A percentile compares a stretch with the other conserved stretches of the same genome.
These are phyloP conservation scores for Exophiala sp. DNA, from an alignment of 2,329 filamentous ascomycete species.

Conservation along the genomic window DNA sequence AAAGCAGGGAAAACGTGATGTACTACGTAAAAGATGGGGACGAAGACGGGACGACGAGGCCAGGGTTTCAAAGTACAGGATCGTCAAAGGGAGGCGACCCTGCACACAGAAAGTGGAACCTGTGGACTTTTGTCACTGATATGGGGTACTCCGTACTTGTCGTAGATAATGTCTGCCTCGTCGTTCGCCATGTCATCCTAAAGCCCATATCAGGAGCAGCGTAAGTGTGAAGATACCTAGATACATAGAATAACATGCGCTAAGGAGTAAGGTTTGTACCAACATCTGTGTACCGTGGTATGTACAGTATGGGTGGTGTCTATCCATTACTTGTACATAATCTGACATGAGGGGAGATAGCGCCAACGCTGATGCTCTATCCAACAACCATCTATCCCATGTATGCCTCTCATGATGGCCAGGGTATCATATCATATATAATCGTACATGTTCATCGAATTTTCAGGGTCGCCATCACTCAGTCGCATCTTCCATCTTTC, in stretches of 20 bases:
- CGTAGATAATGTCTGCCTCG: too few species aligned
- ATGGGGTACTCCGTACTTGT: too few species aligned
- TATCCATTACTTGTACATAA: background rate
- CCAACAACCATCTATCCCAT: background rate
- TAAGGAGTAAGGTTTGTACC: background rate
- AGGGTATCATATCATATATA: background rate
- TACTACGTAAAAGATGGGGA: background rate
- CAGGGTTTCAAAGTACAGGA: background rate
- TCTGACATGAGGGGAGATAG: slow-evolving; percentile 9
- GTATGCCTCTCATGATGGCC: background rate
- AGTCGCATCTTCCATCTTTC: slow-evolving; percentile 65
- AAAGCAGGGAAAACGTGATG: background rate
- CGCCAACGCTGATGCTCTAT: slow-evolving; percentile 15
- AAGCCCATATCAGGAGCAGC: background rate
- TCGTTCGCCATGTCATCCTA: background rate
- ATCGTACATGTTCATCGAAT: background rate
- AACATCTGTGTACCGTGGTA: background rate
- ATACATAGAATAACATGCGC: background rate
- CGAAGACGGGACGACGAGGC: background rate
- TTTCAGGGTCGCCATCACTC: slow-evolving; percentile 11
- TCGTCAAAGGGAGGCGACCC: background rate
- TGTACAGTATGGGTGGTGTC: background rate
- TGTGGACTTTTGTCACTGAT: too few species aligned
- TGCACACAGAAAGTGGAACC: too few species aligned
- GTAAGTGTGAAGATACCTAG: too few species aligned